Evolutionary conservation across 1,139 yeast genomes (phyloP).

Genomic region (Spencermartinsiella ligniputridi): DNA sequence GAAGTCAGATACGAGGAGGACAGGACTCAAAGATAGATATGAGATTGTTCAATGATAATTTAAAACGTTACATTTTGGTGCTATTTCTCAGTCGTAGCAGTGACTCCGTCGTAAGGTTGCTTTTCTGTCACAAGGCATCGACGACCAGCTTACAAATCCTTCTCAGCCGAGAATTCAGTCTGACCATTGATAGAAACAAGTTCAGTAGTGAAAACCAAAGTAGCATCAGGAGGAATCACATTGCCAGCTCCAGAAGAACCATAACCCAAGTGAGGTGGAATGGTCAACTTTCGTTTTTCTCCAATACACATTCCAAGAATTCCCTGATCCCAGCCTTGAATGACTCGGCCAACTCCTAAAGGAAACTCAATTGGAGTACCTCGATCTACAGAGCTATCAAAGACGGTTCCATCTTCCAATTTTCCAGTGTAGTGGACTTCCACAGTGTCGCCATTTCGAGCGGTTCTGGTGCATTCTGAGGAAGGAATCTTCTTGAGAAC

Average conservation of each 20-base stretch:
- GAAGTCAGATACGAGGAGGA: too few relatives aligned
- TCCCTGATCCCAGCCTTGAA: constrained; percentile 88
- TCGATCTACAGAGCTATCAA: constrained; percentile 69
- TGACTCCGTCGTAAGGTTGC: too few relatives aligned
- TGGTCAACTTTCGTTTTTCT: constrained; percentile 70
- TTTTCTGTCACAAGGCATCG: too few relatives aligned
- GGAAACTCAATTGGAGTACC: constrained; percentile 62
- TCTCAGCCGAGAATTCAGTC: constrained; percentile 4
- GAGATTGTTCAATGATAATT: too few relatives aligned
- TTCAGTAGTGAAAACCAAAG: constrained; percentile 40
- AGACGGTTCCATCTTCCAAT: constrained; percentile 61
- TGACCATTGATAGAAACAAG: constrained; percentile 30
- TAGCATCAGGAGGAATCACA: constrained; percentile 69
- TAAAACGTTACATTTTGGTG: too few relatives aligned
- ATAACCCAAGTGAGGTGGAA: constrained; percentile 74
- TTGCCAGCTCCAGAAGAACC: constrained; percentile 71
- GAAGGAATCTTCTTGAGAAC: constrained; percentile 45
- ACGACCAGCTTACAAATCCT: constrained; percentile 7
- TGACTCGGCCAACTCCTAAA: constrained; percentile 74
- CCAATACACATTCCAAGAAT: constrained; percentile 78
- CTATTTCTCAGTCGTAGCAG: too few relatives aligned
- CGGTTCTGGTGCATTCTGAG: constrained; percentile 46
- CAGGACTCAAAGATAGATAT: too few relatives aligned
- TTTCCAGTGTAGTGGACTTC: constrained; percentile 73
- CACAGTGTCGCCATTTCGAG: constrained; percentile 60